phyloP scores from a whole-genome alignment of 2,329 filamentous ascomycete genomes.

The Stagonosporopsis vannaccii region DNA sequence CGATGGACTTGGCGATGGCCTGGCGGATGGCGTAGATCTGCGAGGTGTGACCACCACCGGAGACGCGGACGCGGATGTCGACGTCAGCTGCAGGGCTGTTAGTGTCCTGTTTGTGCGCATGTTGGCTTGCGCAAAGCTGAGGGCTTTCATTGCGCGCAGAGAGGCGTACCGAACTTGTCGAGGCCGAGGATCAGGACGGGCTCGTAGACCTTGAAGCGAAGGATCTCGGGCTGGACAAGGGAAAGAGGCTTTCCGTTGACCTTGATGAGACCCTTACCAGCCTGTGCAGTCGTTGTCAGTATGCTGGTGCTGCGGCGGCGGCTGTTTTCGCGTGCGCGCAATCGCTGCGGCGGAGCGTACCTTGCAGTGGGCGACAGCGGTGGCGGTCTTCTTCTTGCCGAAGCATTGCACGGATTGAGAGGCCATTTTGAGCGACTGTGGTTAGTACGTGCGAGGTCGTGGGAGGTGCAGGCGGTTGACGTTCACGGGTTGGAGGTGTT shows the following conservation, averaged over 20 bases:
- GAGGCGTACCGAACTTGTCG: constrained; percentile 81
- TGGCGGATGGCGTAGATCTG: constrained; percentile 99
- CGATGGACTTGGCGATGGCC: constrained; percentile 95
- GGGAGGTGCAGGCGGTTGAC: constrained; percentile 36
- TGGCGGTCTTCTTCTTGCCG: constrained; percentile 79
- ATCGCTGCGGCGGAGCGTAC: constrained; percentile 57
- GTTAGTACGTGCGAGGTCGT: constrained; percentile 42
- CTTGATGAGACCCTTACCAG: constrained; percentile 91
- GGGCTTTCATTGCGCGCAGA: neutral
- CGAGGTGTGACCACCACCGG: constrained; percentile 96
- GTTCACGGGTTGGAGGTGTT: constrained; percentile 32
- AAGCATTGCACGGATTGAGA: constrained; percentile 79
- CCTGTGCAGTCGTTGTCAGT: constrained; percentile 53
- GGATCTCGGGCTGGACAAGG: constrained; percentile 94
- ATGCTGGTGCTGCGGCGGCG: constrained; percentile 24
- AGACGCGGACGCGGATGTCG: constrained; percentile 96
- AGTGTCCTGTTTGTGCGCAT: constrained; percentile 13
- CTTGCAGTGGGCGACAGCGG: constrained; percentile 92
- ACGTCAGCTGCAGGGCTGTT: constrained; percentile 67
- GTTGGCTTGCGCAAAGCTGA: neutral
- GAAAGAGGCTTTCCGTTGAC: constrained; percentile 97
- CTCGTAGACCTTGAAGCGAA: constrained; percentile 99
- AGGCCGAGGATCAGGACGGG: constrained; percentile 95
- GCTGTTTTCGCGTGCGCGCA: constrained; percentile 22
- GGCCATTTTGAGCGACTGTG: constrained; percentile 50